A percentile compares a stretch with the other conserved stretches of the same genome.
Conservation (phyloP, 106 monocot species). For the Dioscorea dumetorum region DNA sequence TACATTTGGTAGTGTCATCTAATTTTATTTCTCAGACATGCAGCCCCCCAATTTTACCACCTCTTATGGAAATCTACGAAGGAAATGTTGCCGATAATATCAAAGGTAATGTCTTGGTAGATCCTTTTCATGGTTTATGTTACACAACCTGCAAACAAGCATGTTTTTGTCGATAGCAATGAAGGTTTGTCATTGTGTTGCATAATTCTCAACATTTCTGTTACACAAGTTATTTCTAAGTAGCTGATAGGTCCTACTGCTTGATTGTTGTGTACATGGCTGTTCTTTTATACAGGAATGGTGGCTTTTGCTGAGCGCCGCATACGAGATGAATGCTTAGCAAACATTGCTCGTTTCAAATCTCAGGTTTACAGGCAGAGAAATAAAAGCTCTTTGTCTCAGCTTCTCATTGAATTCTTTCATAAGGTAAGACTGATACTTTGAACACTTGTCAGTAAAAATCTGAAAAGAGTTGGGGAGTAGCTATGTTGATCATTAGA, state of each 20-base stretch:
- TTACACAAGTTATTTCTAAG: too few species aligned
- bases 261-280: too few species aligned
- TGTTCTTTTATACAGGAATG: slow-evolving; percentile 1
- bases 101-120: slow-evolving; percentile 14
- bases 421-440: slow-evolving; percentile 32
- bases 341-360: slow-evolving; percentile 31
- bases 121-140: too few species aligned
- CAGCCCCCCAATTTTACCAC: slow-evolving; percentile 71
- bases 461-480: too few species aligned
- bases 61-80: slow-evolving; percentile 47
- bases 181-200: too few species aligned
- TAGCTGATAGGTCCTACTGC: too few species aligned
- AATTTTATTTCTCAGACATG: slow-evolving; percentile 43
- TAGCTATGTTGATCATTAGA: too few species aligned
- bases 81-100: slow-evolving; percentile 40
- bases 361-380: slow-evolving; percentile 3
- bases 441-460: too few species aligned
- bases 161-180: too few species aligned
- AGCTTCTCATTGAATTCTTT: slow-evolving; percentile 56
- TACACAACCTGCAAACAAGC: too few species aligned
- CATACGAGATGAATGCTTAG: slow-evolving; percentile 22
- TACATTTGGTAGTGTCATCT: too few species aligned
- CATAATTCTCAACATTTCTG: too few species aligned
- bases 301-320: slow-evolving; percentile 1
- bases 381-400: slow-evolving; percentile 35